phyloP scores from a whole-genome alignment of 192 early-diverging fungal genomes.

The Borealophlyctis nickersoniae region DNA sequence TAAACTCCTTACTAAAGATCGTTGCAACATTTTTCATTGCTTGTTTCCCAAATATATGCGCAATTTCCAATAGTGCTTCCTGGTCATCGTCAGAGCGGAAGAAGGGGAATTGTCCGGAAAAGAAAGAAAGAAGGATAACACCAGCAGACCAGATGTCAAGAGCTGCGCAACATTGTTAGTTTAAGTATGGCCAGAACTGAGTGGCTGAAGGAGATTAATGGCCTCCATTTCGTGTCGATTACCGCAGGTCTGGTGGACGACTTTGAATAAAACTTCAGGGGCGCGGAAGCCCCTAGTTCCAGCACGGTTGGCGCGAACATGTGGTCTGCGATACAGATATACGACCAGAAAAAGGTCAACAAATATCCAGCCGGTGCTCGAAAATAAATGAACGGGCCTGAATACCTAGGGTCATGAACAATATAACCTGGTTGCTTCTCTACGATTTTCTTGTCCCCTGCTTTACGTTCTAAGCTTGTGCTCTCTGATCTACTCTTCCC shows the following conservation, averaged over 20 bases:
- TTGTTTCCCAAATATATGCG: constrained; percentile 69
- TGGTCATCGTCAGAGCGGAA: constrained; percentile 84
- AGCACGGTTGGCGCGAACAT: constrained; percentile 73
- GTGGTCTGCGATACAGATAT: constrained; percentile 52
- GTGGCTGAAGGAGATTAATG: too few species aligned
- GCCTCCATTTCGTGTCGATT: too few species aligned
- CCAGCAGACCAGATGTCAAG: constrained; percentile 94
- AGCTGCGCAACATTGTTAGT: constrained; percentile 43
- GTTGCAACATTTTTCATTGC: constrained; percentile 72
- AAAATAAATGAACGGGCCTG: not conserved
- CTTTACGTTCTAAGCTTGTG: not conserved
- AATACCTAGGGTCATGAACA: constrained; percentile 55
- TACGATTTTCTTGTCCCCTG: not conserved
- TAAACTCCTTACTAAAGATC: constrained; percentile 51
- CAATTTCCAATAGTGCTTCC: constrained; percentile 83
- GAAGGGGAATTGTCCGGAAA: constrained; percentile 84
- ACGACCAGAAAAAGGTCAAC: too few species aligned
- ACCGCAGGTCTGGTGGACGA: constrained; percentile 73
- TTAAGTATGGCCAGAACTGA: too few species aligned
- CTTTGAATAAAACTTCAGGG: constrained; percentile 86
- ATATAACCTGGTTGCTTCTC: constrained; percentile 35
- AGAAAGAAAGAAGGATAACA: constrained; percentile 75
- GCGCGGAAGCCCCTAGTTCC: constrained; percentile 93
- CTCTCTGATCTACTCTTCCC: not conserved
- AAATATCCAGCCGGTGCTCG: not conserved